These are phyloP conservation scores for Botrytis pseudocinerea DNA, from an alignment of 2,329 filamentous ascomycete species.

Conservation along the genomic window DNA sequence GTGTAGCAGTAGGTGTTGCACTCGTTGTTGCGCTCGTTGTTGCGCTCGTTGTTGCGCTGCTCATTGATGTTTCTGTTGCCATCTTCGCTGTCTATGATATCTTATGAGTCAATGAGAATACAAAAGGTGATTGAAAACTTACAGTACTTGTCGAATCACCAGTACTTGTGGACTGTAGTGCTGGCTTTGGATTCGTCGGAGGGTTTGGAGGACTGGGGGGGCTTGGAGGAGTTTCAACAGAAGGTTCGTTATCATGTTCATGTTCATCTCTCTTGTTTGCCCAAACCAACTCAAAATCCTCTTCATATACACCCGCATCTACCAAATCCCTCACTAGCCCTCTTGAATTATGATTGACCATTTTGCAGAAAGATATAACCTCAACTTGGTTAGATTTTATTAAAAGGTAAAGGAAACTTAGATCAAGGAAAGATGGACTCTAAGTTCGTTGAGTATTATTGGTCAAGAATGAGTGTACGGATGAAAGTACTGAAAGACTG, in stretches of 20 bases:
- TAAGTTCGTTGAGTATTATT: not conserved
- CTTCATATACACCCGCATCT: constrained; percentile 12
- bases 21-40: not conserved
- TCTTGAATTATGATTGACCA: constrained; percentile 6
- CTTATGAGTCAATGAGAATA: not conserved
- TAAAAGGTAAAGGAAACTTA: not conserved
- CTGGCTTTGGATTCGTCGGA: not conserved
- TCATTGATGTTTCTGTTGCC: not conserved
- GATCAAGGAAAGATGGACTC: not conserved
- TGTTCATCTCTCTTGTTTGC: constrained; percentile 7
- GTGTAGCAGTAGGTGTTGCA: not conserved
- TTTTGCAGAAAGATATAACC: not conserved
- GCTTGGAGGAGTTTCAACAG: not conserved
- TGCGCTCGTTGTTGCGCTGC: not conserved
- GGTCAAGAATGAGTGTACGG: not conserved
- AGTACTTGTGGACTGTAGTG: not conserved
- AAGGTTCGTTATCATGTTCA: constrained; percentile 1
- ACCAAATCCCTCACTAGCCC: constrained; percentile 3
- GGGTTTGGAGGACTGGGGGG: not conserved
- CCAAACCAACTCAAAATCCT: constrained; percentile 15
- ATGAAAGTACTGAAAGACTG: not conserved
- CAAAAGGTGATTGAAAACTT: not conserved
- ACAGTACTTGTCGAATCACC: not conserved
- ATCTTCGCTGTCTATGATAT: not conserved
- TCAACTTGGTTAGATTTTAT: not conserved